These are phyloP conservation scores for Colletotrichum acutatum DNA, from an alignment of 2,329 filamentous ascomycete species.

Conservation along the genomic window DNA sequence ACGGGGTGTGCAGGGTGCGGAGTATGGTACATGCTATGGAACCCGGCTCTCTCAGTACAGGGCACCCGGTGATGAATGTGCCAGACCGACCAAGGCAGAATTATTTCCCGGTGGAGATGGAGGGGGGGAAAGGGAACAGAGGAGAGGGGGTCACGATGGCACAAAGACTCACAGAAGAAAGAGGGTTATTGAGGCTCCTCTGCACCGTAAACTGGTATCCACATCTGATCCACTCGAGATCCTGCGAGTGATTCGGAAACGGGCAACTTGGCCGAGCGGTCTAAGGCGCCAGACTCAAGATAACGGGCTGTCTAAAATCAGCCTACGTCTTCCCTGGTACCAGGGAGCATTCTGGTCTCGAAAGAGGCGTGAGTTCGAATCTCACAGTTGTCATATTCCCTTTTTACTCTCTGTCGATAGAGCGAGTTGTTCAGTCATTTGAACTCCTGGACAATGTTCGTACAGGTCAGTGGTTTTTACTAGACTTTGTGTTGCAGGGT, in stretches of 20 bases:
- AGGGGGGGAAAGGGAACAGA: too few relatives aligned
- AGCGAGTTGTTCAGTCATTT: not conserved
- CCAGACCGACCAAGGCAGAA: too few relatives aligned
- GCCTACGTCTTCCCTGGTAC: not conserved
- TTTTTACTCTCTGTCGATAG: not conserved
- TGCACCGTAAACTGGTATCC: accelerated
- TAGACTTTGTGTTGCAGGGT: too few relatives aligned
- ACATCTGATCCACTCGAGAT: not conserved
- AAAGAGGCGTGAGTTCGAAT: constrained; percentile 36
- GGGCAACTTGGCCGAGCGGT: constrained; percentile 36
- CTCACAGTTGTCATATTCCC: constrained; percentile 31
- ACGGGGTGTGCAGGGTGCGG: too few relatives aligned
- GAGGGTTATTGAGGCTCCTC: not conserved
- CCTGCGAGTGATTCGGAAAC: not conserved
- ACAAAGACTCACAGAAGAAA: not conserved
- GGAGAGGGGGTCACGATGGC: too few relatives aligned
- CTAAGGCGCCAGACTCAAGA: constrained; percentile 37
- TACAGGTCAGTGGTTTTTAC: too few relatives aligned
- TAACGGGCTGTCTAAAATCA: not conserved
- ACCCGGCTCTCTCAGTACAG: too few relatives aligned
- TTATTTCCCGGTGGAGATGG: not conserved
- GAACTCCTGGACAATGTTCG: too few relatives aligned
- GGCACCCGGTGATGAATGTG: not conserved
- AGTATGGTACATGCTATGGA: too few relatives aligned
- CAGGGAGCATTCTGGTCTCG: constrained; percentile 33